Evolutionary conservation across 306 rosid genomes (phyloP).

Genomic region (Gastrolobium bilobum): DNA sequence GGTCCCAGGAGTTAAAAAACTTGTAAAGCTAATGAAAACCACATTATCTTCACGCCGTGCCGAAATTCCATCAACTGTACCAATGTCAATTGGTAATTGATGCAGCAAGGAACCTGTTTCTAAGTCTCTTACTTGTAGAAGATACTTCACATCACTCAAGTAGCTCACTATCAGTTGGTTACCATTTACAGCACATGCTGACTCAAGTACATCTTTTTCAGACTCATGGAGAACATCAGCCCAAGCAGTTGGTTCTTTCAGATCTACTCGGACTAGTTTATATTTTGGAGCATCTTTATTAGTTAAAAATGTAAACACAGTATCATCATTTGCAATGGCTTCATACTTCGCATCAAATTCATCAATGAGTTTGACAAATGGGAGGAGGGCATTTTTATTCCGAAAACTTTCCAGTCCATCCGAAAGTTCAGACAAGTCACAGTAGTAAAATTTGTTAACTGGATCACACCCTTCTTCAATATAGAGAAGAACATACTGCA

Average conservation of each 20-base stretch:
- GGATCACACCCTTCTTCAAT: constrained; percentile 88
- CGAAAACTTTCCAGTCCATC: constrained; percentile 71
- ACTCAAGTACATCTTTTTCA: constrained; percentile 88
- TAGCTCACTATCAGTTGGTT: constrained; percentile 84
- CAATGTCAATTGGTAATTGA: constrained; percentile 90
- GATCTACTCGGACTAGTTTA: constrained; percentile 86
- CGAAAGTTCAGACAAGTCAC: constrained; percentile 75
- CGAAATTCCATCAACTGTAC: constrained; percentile 78
- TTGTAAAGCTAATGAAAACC: constrained; percentile 77
- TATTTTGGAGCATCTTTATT: constrained; percentile 97
- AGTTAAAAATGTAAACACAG: constrained; percentile 80
- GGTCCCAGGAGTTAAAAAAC: constrained; percentile 86
- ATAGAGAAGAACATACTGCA: constrained; percentile 77
- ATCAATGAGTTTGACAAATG: constrained; percentile 80
- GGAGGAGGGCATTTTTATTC: constrained; percentile 70
- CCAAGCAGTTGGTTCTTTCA: constrained; percentile 82
- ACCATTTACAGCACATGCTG: constrained; percentile 84
- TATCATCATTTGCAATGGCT: constrained; percentile 87
- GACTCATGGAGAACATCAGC: constrained; percentile 79
- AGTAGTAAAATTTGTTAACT: constrained; percentile 92
- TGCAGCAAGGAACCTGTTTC: constrained; percentile 80
- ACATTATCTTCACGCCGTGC: constrained; percentile 79
- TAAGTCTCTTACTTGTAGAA: constrained; percentile 87
- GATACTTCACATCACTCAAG: constrained; percentile 91
- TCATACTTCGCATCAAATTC: constrained; percentile 78